A percentile compares a stretch with the other conserved stretches of the same genome.
Evolutionary conservation across 345 rosid genomes (phyloP).

Genomic region (Bruguiera sexangula): DNA sequence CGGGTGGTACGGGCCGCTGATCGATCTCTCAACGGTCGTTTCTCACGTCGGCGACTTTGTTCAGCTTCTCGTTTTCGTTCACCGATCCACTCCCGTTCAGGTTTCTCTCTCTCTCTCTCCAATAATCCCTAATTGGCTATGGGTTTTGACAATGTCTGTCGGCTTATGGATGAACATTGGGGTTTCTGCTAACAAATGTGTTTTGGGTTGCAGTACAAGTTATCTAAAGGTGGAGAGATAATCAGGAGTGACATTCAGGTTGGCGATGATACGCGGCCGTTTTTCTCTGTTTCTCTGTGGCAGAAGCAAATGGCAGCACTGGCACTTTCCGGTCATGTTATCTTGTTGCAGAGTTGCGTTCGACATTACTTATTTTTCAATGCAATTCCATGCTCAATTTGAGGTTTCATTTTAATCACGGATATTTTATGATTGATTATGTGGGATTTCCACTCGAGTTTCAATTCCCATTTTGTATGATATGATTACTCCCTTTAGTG

Average conservation of each 20-base stretch:
- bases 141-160: neutral
- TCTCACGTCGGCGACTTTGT: constrained; percentile 50
- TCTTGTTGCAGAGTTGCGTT: constrained; percentile 39
- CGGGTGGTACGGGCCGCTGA: constrained; percentile 55
- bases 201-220: constrained; percentile 32
- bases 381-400: neutral
- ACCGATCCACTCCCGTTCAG: constrained; percentile 53
- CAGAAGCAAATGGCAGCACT: constrained; percentile 39
- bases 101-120: constrained; percentile 12
- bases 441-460: neutral
- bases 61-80: constrained; percentile 56
- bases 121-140: neutral
- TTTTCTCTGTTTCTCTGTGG: constrained; percentile 47
- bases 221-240: constrained; percentile 41
- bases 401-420: neutral
- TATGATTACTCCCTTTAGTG: neutral
- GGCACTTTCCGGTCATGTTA: constrained; percentile 38
- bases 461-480: too few species aligned
- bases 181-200: neutral
- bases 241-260: constrained; percentile 56
- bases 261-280: constrained; percentile 50
- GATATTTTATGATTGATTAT: neutral
- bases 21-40: constrained; percentile 41
- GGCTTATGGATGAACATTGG: too few species aligned
- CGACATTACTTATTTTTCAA: neutral